phyloP scores from a whole-genome alignment of 495 filamentous ascomycete species.

The Aspergillus nidulans region DNA sequence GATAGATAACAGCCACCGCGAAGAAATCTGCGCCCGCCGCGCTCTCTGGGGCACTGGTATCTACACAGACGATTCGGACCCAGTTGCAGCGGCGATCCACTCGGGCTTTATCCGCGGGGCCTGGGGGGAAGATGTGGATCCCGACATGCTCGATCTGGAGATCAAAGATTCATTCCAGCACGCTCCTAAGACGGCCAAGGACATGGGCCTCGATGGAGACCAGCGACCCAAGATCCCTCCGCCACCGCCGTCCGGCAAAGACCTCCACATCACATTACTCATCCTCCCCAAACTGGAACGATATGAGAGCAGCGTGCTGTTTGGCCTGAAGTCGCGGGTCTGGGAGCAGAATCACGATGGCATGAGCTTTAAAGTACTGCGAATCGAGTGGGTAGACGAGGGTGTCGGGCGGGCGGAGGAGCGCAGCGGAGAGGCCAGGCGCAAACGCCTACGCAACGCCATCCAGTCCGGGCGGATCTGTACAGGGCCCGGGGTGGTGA shows the following conservation, averaged over 20 bases:
- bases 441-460: constrained; percentile 51
- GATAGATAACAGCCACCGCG: constrained; percentile 59
- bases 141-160: constrained; percentile 62
- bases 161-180: constrained; percentile 43
- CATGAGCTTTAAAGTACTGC: constrained; percentile 77
- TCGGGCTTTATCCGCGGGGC: constrained; percentile 86
- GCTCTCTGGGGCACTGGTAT: constrained; percentile 89
- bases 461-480: constrained; percentile 46
- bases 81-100: constrained; percentile 89
- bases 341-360: constrained; percentile 74
- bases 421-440: constrained; percentile 57
- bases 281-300: constrained; percentile 73
- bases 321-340: constrained; percentile 73
- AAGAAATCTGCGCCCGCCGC: constrained; percentile 73
- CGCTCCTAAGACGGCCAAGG: constrained; percentile 27
- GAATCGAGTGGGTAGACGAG: constrained; percentile 78
- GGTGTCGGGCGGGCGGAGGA: constrained; percentile 61
- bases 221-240: constrained; percentile 37
- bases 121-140: constrained; percentile 71
- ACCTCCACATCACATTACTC: constrained; percentile 78
- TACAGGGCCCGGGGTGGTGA: constrained; percentile 41
- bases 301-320: constrained; percentile 68
- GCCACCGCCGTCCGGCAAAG: constrained; percentile 51
- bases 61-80: constrained; percentile 94
- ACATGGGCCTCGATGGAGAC: constrained; percentile 18